Percentiles rank a stretch among this genome's conserved stretches.
Evolutionary conservation across 228 moss, liverwort and hornwort species (phyloP).

Genomic region (Sphagnum magellanicum): DNA sequence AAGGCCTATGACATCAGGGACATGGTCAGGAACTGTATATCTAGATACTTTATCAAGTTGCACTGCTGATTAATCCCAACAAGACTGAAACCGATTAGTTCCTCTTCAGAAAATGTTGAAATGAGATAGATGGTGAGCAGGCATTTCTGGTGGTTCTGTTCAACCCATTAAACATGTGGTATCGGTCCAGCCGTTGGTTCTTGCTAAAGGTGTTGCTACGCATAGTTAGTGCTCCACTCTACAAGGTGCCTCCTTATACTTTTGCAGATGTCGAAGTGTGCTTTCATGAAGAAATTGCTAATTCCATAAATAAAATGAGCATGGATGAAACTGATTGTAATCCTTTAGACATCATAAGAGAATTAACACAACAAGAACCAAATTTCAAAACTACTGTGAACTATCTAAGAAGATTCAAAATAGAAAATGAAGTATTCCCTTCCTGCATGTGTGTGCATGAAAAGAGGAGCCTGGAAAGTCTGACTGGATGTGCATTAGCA

Average conservation of each 20-base stretch:
- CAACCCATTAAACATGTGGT: slow-evolving; percentile 33
- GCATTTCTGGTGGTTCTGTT: slow-evolving; percentile 29
- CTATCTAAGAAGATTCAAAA: not conserved
- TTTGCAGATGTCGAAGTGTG: not conserved
- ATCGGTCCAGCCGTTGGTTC: slow-evolving; percentile 41
- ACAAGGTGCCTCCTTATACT: slow-evolving; percentile 26
- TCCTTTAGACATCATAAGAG: too few species aligned
- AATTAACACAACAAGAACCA: too few species aligned
- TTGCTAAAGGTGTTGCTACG: slow-evolving; percentile 32
- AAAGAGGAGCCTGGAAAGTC: not conserved
- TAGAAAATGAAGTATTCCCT: too few species aligned
- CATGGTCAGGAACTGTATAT: too few species aligned
- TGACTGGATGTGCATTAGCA: slow-evolving; percentile 9
- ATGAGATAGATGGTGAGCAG: slow-evolving; percentile 16
- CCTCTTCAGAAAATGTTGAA: too few species aligned
- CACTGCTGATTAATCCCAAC: too few species aligned
- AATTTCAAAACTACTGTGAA: not conserved
- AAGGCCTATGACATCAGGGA: too few species aligned
- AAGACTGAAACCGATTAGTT: too few species aligned
- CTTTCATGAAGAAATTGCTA: not conserved
- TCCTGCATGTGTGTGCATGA: too few species aligned
- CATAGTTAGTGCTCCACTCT: slow-evolving; percentile 35
- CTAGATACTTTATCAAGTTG: too few species aligned
- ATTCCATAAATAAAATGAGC: not conserved
- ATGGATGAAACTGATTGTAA: too few species aligned